Percentiles rank a stretch among this genome's conserved stretches.
These are phyloP conservation scores for Bertia moriformis DNA, from an alignment of 2,329 filamentous ascomycete species.

Conservation along the genomic window DNA sequence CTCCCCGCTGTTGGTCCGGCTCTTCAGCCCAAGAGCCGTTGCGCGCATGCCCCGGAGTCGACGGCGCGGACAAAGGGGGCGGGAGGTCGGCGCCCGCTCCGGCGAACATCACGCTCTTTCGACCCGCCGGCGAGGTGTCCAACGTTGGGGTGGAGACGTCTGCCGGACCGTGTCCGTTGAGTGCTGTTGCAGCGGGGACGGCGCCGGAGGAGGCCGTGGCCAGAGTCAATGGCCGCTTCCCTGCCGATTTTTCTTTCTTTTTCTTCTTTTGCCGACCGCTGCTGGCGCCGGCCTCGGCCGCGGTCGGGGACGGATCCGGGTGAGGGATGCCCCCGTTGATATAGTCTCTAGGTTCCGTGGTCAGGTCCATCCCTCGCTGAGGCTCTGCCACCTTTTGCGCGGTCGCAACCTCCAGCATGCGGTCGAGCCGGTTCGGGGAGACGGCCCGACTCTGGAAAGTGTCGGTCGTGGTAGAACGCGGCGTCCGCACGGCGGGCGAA, in stretches of 20 bases:
- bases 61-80: constrained; percentile 22
- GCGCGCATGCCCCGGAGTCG: constrained; percentile 35
- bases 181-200: background rate
- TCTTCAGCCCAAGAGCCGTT: constrained; percentile 55
- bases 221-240: background rate
- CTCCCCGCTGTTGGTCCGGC: too few species aligned
- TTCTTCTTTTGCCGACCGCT: background rate
- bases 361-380: background rate
- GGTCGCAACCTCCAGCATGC: constrained; percentile 5
- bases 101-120: constrained; percentile 66
- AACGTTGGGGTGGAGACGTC: constrained; percentile 3
- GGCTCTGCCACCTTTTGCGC: constrained; percentile 5
- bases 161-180: constrained; percentile 1
- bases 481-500: background rate
- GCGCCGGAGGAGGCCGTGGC: too few species aligned
- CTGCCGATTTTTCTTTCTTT: too few species aligned
- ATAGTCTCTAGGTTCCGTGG: constrained; percentile 12
- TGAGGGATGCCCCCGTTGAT: constrained; percentile 14
- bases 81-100: constrained; percentile 33
- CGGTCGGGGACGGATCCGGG: constrained; percentile 1
- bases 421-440: constrained; percentile 2
- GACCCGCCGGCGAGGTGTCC: constrained; percentile 23
- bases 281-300: constrained; percentile 1
- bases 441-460: background rate
- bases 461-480: background rate